Conservation (phyloP, 2,329 filamentous ascomycete genomes). For the Hypoxylon sp. region DNA sequence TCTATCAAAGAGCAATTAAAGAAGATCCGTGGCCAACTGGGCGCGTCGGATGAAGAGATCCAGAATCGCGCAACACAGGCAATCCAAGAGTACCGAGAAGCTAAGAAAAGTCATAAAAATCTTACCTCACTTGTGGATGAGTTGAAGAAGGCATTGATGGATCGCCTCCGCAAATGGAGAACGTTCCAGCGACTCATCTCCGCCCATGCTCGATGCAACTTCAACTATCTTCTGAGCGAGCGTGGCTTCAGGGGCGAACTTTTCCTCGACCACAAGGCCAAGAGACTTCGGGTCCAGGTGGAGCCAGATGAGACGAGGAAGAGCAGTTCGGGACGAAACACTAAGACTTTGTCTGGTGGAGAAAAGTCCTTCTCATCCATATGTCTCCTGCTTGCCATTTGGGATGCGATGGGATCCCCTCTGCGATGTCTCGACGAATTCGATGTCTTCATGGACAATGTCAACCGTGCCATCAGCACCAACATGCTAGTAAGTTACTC, state of each 20-base stretch:
- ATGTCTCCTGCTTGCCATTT: constrained; percentile 90
- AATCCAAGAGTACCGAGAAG: constrained; percentile 58
- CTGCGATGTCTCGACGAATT: constrained; percentile 97
- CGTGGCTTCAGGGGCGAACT: constrained; percentile 89
- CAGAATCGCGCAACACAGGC: constrained; percentile 63
- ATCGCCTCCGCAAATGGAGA: constrained; percentile 82
- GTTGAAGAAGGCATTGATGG: constrained; percentile 72
- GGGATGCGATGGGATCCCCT: constrained; percentile 98
- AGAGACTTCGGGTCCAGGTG: constrained; percentile 82
- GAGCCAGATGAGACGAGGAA: constrained; percentile 78
- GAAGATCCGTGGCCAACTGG: constrained; percentile 69
- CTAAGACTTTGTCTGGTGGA: constrained; percentile 93
- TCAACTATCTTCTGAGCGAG: constrained; percentile 90
- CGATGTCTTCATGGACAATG: constrained; percentile 99
- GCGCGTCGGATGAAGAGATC: constrained; percentile 76
- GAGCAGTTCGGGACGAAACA: constrained; percentile 80
- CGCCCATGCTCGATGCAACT: constrained; percentile 85
- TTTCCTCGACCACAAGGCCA: constrained; percentile 80
- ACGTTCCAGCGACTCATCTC: constrained; percentile 89
- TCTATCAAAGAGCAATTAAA: constrained; percentile 72
- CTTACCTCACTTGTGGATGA: constrained; percentile 59
- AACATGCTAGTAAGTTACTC: constrained; percentile 84
- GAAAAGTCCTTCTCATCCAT: constrained; percentile 99
- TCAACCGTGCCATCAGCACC: constrained; percentile 93
- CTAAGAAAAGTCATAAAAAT: constrained; percentile 61